Conservation (phyloP, 208 protist species). For the Trypanosoma conorhini region DNA sequence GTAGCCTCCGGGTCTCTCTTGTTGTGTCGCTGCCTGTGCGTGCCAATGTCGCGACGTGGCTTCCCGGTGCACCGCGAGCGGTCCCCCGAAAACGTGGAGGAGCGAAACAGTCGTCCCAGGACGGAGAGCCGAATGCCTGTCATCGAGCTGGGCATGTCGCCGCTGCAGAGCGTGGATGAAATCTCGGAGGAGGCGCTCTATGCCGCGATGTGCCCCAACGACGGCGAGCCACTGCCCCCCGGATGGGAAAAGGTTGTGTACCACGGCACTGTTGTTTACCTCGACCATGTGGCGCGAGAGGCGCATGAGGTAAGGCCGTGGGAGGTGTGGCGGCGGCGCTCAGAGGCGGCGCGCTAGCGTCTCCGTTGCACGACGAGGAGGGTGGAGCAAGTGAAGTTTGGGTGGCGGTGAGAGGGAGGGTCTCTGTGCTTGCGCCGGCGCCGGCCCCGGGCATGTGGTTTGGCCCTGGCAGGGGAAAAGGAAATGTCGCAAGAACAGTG, state of each 20-base stretch:
- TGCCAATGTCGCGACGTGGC: slow-evolving; percentile 15
- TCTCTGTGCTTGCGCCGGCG: not conserved
- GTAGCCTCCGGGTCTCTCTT: not conserved
- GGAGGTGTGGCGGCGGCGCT: slow-evolving; percentile 52
- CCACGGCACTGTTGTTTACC: slow-evolving; percentile 45
- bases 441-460: too few relatives aligned
- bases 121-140: slow-evolving; percentile 1
- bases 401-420: not conserved
- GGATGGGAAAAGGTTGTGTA: slow-evolving; percentile 62
- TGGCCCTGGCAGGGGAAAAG: too few relatives aligned
- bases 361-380: not conserved
- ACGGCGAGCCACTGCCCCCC: slow-evolving; percentile 41
- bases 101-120: slow-evolving; percentile 2
- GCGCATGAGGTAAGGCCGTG: slow-evolving; percentile 61
- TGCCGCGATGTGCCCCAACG: slow-evolving; percentile 17
- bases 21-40: not conserved
- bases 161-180: slow-evolving; percentile 6
- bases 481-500: not conserved
- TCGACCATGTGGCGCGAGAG: slow-evolving; percentile 65
- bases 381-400: not conserved
- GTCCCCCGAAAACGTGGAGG: slow-evolving; percentile 1
- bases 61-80: slow-evolving; percentile 3
- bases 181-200: slow-evolving; percentile 26
- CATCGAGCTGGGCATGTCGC: not conserved
- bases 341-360: slow-evolving; percentile 11